Percentiles rank a stretch among this genome's conserved stretches.
phyloP scores from a whole-genome alignment of 2,329 filamentous ascomycete genomes.

The Akanthomyces dipterigenus region DNA sequence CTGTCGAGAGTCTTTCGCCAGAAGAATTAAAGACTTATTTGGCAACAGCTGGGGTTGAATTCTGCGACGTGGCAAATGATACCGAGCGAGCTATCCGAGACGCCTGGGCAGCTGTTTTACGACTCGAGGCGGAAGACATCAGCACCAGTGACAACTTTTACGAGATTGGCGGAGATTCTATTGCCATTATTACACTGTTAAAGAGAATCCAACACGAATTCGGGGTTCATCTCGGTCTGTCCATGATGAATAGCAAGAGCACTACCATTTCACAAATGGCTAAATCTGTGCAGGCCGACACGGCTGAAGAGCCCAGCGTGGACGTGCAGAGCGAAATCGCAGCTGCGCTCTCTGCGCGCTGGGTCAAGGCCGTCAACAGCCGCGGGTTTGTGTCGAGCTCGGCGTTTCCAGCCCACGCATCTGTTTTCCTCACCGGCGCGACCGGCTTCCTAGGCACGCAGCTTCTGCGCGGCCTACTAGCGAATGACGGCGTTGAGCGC shows the following conservation, averaged over 20 bases:
- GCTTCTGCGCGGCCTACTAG: slow-evolving; percentile 12
- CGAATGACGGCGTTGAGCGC: background rate
- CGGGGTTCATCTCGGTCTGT: slow-evolving; percentile 14
- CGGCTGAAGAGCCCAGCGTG: background rate
- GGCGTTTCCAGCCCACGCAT: background rate
- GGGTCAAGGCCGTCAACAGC: background rate
- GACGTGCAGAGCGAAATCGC: background rate
- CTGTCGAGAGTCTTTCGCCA: background rate
- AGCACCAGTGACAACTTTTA: slow-evolving; percentile 10
- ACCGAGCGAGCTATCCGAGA: background rate
- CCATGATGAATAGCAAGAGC: slow-evolving; percentile 17
- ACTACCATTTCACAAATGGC: slow-evolving; percentile 16
- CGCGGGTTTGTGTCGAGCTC: background rate
- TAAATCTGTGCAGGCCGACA: slow-evolving; percentile 4
- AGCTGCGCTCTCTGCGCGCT: background rate
- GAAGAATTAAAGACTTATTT: background rate
- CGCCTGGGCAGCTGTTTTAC: background rate
- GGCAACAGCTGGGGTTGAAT: background rate
- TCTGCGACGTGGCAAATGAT: background rate
- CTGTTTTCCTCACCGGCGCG: slow-evolving; percentile 14
- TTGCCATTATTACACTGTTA: background rate
- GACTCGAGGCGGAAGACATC: background rate
- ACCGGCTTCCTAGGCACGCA: slow-evolving; percentile 15
- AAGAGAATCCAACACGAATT: slow-evolving; percentile 13
- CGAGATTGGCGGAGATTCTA: slow-evolving; percentile 9